Conservation (phyloP, 2,329 filamentous ascomycete genomes). For the Calonectria leucothoes region DNA sequence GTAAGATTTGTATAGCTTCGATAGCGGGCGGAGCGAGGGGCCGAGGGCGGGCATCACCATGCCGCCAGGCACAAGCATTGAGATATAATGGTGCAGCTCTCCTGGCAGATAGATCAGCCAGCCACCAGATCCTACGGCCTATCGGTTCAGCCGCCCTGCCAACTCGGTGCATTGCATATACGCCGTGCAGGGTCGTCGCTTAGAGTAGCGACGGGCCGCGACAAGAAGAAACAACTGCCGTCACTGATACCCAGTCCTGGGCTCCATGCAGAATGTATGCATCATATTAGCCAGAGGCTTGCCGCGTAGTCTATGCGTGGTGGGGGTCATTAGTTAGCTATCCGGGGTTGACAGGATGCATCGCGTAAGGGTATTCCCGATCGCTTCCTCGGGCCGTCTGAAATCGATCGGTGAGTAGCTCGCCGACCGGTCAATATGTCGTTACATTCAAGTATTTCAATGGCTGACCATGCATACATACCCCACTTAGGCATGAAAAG, state of each 20-base stretch:
- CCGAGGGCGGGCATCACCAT: background rate
- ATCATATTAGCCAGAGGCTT: background rate
- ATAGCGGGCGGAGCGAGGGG: background rate
- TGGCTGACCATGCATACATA: background rate
- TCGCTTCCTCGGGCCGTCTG: background rate
- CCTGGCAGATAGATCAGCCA: background rate
- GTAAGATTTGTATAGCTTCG: background rate
- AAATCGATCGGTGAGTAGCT: too few species aligned
- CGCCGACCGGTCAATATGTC: background rate
- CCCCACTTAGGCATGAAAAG: constrained; percentile 4
- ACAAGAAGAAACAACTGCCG: background rate
- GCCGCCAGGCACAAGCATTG: background rate
- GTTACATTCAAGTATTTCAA: background rate
- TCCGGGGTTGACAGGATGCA: background rate
- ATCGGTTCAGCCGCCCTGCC: background rate
- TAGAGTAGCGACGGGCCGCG: background rate
- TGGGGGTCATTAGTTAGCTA: background rate
- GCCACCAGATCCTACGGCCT: background rate
- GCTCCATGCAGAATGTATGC: background rate
- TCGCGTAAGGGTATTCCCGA: background rate
- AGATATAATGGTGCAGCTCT: background rate
- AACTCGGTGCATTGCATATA: background rate
- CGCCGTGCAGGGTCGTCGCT: background rate
- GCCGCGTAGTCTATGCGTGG: background rate
- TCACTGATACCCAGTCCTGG: background rate